Evolutionary conservation across 495 filamentous ascomycete genomes (phyloP), one percentile per base, ranked within the genome.

Genomic region (Neurospora sp.): DNA sequence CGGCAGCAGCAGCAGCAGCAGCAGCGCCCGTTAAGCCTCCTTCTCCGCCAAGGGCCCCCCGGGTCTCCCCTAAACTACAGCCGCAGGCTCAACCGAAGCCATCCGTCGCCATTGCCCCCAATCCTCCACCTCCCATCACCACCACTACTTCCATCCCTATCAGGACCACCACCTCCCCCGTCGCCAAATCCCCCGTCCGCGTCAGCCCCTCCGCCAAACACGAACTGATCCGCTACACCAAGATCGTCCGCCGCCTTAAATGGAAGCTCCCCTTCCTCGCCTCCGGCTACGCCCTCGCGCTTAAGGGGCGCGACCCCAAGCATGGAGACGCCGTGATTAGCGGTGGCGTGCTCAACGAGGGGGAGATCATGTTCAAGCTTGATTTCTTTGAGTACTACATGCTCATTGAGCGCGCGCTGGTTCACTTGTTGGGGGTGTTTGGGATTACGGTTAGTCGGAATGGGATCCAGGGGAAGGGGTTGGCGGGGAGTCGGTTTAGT

Each of bases 311-410:
- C 37, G 48, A 65, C 10, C 78, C 74, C 69, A 77, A 77, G 53
- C 68, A 65, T 73, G 53, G 73, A 72, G 40, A 69, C 68, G 44
- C 39, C 69, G 4, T 76, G 71, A 22, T 75, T 5, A 59, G 48
- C 48, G 48, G 48, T 22, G 48, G 20, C 79, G 70, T 77, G 53
- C 53, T 65, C 53, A 65, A 65, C 11, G 82, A 88, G 31, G 82
- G 83, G 0, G 86, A 90, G 74, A 84, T 88, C 39, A 91, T 91
- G 85, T 92, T 92, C 81, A 91, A 91, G 77, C 80, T 91, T 8
- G 90, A 92, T 74, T 92, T 91, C 74, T 87, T 89, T 80, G 90
- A 92, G 73, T 92, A 87, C 81, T 91, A 91, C 83, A 87, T 88
- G 73, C 81, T 90, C 1, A 82, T 91, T 20, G 90, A 92, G 78